Conservation (phyloP, 208 protist species). For the Leishmania martiniquensis region DNA sequence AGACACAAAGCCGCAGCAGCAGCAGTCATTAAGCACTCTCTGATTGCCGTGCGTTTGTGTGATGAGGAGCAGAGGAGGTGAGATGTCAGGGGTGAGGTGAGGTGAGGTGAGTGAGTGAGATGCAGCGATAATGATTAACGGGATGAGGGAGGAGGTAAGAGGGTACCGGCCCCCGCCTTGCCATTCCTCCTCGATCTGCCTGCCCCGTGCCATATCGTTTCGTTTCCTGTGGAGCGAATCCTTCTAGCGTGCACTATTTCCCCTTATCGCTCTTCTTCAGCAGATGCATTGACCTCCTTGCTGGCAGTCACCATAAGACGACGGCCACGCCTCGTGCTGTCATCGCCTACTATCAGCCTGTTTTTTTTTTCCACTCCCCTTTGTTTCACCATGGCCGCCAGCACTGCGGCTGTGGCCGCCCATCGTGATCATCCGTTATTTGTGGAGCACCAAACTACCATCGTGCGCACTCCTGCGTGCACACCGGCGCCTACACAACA, state of each 20-base stretch:
- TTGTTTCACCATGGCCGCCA: background rate
- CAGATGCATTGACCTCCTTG: background rate
- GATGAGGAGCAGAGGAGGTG: background rate
- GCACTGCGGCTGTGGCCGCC: background rate
- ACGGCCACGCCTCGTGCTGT: background rate
- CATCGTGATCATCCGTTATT: background rate
- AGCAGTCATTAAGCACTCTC: background rate
- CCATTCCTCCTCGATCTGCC: no score
- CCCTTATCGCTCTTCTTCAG: background rate
- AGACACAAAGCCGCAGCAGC: no score
- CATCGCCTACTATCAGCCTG: background rate
- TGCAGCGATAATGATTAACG: background rate
- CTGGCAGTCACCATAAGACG: background rate
- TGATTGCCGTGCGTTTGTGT: background rate
- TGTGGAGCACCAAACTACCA: background rate
- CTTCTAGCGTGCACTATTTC: background rate
- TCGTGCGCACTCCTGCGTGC: background rate
- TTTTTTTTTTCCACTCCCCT: background rate
- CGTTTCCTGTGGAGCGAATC: no score
- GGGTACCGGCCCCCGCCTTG: no score
- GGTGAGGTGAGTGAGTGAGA: background rate
- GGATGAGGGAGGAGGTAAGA: no score
- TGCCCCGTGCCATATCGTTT: no score
- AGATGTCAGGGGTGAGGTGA: background rate
- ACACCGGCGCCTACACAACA: background rate